Conservation (phyloP, 1,139 yeast genomes). For the Suhomyces panamericanus region DNA sequence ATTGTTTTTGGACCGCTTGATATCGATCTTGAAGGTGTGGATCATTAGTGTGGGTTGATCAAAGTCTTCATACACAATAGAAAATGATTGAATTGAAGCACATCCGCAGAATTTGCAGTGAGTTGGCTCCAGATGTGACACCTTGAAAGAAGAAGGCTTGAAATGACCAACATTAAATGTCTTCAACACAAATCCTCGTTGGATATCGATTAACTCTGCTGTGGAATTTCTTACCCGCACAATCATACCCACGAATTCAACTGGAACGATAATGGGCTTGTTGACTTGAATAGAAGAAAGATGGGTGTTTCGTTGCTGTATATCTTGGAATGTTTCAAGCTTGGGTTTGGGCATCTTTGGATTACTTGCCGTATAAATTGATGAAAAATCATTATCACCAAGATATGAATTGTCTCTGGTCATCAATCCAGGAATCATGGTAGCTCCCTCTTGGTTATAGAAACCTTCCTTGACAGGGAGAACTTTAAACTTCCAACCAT, state of each 20-base stretch:
- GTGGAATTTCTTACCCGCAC: conserved; percentile 53
- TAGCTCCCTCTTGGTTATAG: conserved; percentile 45
- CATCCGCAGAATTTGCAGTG: conserved; percentile 92
- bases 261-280: conserved; percentile 39
- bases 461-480: conserved; percentile 48
- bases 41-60: conserved; percentile 60
- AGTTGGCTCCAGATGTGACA: conserved; percentile 79
- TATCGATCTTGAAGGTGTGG: conserved; percentile 70
- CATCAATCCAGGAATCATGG: conserved; percentile 35
- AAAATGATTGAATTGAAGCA: conserved; percentile 71
- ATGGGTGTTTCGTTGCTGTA: neutral
- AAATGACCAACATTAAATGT: conserved; percentile 61
- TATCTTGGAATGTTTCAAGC: neutral
- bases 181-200: conserved; percentile 66
- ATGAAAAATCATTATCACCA: conserved; percentile 21
- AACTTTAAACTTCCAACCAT: conserved; percentile 61
- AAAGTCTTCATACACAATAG: conserved; percentile 67
- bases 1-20: conserved; percentile 69
- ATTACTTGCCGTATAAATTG: conserved; percentile 12
- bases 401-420: conserved; percentile 17
- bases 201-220: conserved; percentile 74
- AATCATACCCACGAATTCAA: conserved; percentile 72
- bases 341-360: conserved; percentile 1
- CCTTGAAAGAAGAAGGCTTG: conserved; percentile 59
- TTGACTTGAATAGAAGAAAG: conserved; percentile 18